Evolutionary conservation across 805 yeast genomes (phyloP).

Genomic region (Wickerhamiella sorbophila): DNA sequence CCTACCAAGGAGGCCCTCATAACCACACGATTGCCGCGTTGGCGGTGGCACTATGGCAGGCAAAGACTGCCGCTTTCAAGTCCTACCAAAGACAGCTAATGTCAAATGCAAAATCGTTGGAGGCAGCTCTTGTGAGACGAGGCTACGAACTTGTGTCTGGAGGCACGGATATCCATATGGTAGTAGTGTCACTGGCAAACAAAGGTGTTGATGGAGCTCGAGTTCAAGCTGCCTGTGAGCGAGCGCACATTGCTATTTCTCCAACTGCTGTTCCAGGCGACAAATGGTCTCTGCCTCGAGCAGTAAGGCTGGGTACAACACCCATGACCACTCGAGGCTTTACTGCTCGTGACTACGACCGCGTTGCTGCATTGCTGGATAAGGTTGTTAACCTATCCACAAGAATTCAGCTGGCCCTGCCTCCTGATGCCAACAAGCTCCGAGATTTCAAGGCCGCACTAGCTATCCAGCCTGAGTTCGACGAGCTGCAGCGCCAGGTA

Average conservation of each 20-base stretch:
- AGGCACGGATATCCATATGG: conserved; percentile 97
- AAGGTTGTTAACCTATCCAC: conserved; percentile 62
- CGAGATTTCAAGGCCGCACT: conserved; percentile 86
- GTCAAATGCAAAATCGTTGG: conserved; percentile 73
- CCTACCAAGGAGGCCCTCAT: conserved; percentile 99
- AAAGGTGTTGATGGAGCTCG: conserved; percentile 92
- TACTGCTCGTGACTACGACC: conserved; percentile 69
- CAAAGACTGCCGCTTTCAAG: conserved; percentile 76
- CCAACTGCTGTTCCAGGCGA: conserved; percentile 98
- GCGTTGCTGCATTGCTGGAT: conserved; percentile 66
- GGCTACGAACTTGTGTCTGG: conserved; percentile 78
- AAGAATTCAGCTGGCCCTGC: conserved; percentile 61
- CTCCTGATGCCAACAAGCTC: conserved; percentile 83
- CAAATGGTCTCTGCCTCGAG: conserved; percentile 90
- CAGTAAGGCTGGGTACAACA: conserved; percentile 94
- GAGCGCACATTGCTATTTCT: conserved; percentile 86
- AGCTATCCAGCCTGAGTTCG: conserved; percentile 25
- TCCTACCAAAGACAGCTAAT: conserved; percentile 80
- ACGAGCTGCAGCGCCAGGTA: conserved; percentile 15
- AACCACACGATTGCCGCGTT: conserved; percentile 96
- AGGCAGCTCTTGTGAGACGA: conserved; percentile 47
- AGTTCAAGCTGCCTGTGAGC: conserved; percentile 87
- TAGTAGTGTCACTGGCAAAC: conserved; percentile 63
- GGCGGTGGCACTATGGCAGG: conserved; percentile 93
- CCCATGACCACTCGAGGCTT: conserved; percentile 98